A percentile compares a stretch with the other conserved stretches of the same genome.
Evolutionary conservation across 345 rosid species (phyloP).

Genomic region (Bretschneidera sinensis): DNA sequence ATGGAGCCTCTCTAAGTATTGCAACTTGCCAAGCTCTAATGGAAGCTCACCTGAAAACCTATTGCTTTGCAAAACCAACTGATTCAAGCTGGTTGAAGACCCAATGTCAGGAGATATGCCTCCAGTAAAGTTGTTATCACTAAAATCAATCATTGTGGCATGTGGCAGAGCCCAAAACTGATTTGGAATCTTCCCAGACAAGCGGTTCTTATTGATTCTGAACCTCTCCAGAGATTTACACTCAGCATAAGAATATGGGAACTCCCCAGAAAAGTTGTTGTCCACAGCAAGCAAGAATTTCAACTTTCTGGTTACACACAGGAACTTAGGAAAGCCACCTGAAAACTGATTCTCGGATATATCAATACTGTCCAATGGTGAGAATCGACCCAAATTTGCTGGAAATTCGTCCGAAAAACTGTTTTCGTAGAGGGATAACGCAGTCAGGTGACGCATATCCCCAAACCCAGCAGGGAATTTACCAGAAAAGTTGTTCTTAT

Average conservation of each 20-base stretch:
- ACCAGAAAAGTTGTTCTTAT: conserved; percentile 57
- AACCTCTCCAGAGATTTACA: conserved; percentile 65
- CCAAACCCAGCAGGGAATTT: conserved; percentile 68
- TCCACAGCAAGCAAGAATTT: conserved; percentile 48
- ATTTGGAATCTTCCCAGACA: conserved; percentile 56
- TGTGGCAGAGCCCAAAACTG: conserved; percentile 69
- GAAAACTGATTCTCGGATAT: conserved; percentile 78
- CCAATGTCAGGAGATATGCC: conserved; percentile 47
- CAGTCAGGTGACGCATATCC: conserved; percentile 43
- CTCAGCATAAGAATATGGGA: conserved; percentile 52
- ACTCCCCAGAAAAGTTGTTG: conserved; percentile 64
- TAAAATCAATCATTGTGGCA: conserved; percentile 56
- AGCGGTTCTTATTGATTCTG: conserved; percentile 50
- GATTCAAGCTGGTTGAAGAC: conserved; percentile 40
- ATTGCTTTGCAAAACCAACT: conserved; percentile 56
- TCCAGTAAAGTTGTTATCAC: conserved; percentile 62
- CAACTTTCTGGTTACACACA: conserved; percentile 52
- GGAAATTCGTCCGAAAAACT: conserved; percentile 73
- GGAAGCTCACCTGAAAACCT: conserved; percentile 68
- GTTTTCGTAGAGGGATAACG: conserved; percentile 65
- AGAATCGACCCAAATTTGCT: conserved; percentile 53
- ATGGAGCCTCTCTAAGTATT: conserved; percentile 48
- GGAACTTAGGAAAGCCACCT: conserved; percentile 65
- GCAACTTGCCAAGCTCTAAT: conserved; percentile 47
- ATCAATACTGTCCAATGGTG: conserved; percentile 53